phyloP scores from a whole-genome alignment of 2,329 filamentous ascomycete genomes.

The Neocucurbitaria cava region DNA sequence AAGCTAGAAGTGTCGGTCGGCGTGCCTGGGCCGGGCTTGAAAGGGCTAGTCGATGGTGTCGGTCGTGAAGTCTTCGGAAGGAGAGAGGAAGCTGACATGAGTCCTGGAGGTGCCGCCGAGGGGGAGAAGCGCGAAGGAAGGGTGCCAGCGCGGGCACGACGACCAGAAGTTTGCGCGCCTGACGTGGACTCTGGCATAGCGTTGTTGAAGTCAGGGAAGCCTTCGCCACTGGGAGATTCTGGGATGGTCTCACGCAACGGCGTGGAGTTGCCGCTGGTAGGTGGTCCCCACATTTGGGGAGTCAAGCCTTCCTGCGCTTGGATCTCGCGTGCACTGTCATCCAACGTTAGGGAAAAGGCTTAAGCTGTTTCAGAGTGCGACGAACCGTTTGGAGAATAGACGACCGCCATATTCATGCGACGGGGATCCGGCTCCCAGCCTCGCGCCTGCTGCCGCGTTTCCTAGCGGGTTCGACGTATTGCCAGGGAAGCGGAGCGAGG shows the following conservation, averaged over 20 bases:
- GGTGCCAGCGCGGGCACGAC: constrained; percentile 89
- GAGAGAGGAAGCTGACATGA: constrained; percentile 60
- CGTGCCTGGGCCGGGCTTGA: constrained; percentile 67
- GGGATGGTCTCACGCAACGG: constrained; percentile 96
- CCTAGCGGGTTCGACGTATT: constrained; percentile 64
- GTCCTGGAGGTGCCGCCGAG: constrained; percentile 67
- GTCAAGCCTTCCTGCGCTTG: constrained; percentile 91
- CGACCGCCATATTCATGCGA: constrained; percentile 85
- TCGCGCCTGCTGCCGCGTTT: constrained; percentile 61
- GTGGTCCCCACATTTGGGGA: constrained; percentile 84
- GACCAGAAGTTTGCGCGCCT: constrained; percentile 68
- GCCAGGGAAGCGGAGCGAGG: constrained; percentile 74
- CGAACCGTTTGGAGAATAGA: constrained; percentile 91
- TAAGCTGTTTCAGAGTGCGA: constrained; percentile 43
- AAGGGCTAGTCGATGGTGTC: constrained; percentile 86
- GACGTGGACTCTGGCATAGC: constrained; percentile 67
- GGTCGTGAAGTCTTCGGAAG: constrained; percentile 82
- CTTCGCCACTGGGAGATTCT: constrained; percentile 90
- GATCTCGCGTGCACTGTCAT: constrained; percentile 84
- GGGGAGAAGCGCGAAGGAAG: constrained; percentile 94
- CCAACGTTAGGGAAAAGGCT: constrained; percentile 37
- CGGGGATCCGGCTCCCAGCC: constrained; percentile 93
- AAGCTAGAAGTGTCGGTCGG: constrained; percentile 42
- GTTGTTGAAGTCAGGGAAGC: constrained; percentile 87
- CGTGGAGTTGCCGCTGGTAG: constrained; percentile 94